Base-by-base conservation (phyloP, 345 rosid genomes). In the Rhizophora mangle region DNA sequence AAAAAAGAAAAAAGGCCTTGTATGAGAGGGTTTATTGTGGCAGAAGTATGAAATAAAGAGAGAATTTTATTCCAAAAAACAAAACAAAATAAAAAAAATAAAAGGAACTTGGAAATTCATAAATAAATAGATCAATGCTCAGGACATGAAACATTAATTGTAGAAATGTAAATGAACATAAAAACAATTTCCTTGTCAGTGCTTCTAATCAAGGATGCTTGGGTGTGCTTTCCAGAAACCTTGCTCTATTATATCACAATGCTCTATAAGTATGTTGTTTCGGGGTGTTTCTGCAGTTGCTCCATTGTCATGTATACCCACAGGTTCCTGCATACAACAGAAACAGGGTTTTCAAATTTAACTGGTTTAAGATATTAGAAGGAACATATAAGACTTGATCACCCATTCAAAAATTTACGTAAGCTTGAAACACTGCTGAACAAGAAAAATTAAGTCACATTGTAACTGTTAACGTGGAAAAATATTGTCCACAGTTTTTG, bases 161-260 rank as follows among this genome's bases (percentile, higher is more conserved):
- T 16, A 4, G 19, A 56, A 56, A 22, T 24, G 60, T 24, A 43
- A 10, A 43, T 43, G 49, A 43, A 43, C 49, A 43, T 13, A 43
- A 13, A 43, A 43, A 43, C 18, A 13, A 43, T 37, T 37, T 37
- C 43, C 9, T 8, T 43, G 49, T 13, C 16, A 1, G n/a, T 2
- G 55, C 70, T 72, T 60, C 54, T 72, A 75, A 63, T 24, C 68
- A 65, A 87, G 81, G 64, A 93, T 82, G 68, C 70, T 65, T 20
- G 85, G 79, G 77, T 87, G 80, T 69, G 79, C 79, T 70, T 80
- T 68, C 98, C 96, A 90, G 61, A 90, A 90, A 77, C 80, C 69
- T 8, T 46, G 76, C 67, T 85, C 96, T 54, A 90, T 93, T 63
- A 87, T 87, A 64, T 86, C 84, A 65, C 88, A 82, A 70, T 84